Evolutionary conservation across 108 stramenopile species (phyloP), one percentile per base, ranked within the genome.

Genomic region (Cyclostephanos invisitatus): DNA sequence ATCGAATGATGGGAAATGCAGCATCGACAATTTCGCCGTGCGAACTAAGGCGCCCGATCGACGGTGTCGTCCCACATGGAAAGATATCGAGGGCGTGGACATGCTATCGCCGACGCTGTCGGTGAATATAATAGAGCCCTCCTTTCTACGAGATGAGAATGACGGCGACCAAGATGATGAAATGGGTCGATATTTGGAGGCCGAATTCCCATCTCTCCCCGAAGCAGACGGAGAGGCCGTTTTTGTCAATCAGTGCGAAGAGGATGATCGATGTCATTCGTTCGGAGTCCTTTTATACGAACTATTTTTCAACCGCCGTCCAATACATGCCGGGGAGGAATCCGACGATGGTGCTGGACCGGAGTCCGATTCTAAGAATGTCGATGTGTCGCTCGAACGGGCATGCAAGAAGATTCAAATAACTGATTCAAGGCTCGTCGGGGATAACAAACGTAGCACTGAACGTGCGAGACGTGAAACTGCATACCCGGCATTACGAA

Each of bases 11-110:
- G 12, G 20, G 11, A 36, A 51, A 7, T 37, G 42, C 58, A 20
- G 1, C 12, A 29, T 53, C 1, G 51, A 53, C 20, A 53, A 53
- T 24, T 53, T 53, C 3, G 8, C 20, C 0, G 51, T 53, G 1
- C 51, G 51, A 32, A 32, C 32, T 32, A 53, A 7, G 20, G 0
- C 18, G 7, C 8, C 7, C 35, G 35, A 0, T 37, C 53, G 38
- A 59, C n/a, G 36, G 20, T 14, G 2, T 46, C 69, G n/a, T 70
- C 40, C 42, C 24, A 20, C 32, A 4, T 59, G 60, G 53, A 51
- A n/a, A 22, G 64, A 70, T 24, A 57, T 78, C 48, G 28, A 35
- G 12, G 77, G 77, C 49, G 58, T 78, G 12, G 70, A 78, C 36
- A 77, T 77, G 69, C 64, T 71, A 20, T 70, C 77, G 20, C 62